phyloP scores from a whole-genome alignment of 352 stramenopile genomes.

The Globisporangium perplexum region DNA sequence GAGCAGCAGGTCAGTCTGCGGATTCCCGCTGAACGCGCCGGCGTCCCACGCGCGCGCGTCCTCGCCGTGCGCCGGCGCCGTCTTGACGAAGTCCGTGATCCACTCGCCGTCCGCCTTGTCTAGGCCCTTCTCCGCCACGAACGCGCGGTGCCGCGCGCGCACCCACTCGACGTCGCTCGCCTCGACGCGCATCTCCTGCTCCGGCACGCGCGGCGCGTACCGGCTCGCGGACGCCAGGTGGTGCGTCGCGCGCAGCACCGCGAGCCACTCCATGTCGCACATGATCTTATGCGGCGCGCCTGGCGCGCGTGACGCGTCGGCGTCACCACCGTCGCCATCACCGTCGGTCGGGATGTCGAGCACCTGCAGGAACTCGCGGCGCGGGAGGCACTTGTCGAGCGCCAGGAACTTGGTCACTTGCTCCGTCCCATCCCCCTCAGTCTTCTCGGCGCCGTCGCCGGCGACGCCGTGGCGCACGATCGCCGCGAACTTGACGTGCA shows the following conservation, averaged over 20 bases:
- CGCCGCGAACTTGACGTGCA: slow-evolving; percentile 98
- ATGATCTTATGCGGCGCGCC: slow-evolving; percentile 51
- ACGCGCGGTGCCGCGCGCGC: slow-evolving; percentile 33
- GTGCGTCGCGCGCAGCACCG: slow-evolving; percentile 91
- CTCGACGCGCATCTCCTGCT: slow-evolving; percentile 73
- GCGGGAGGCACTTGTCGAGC: slow-evolving; percentile 98
- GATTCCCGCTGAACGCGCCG: slow-evolving; percentile 73
- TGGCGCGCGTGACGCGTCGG: background rate
- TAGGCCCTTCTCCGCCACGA: slow-evolving; percentile 47
- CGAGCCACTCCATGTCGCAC: slow-evolving; percentile 95
- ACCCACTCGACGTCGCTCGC: slow-evolving; percentile 79
- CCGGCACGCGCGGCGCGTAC: slow-evolving; percentile 57
- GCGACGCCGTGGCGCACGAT: slow-evolving; percentile 77
- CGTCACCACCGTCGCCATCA: background rate
- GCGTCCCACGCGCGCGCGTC: slow-evolving; percentile 18
- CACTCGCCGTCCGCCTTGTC: slow-evolving; percentile 51
- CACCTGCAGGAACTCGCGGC: slow-evolving; percentile 94
- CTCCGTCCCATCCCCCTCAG: no score
- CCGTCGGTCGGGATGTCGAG: slow-evolving; percentile 59
- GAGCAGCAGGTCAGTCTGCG: slow-evolving; percentile 94
- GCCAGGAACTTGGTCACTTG: slow-evolving; percentile 93
- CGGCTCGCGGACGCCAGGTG: slow-evolving; percentile 68
- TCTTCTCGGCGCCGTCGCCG: background rate
- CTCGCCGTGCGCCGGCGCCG: slow-evolving; percentile 54
- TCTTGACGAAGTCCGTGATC: slow-evolving; percentile 79